Evolutionary conservation across 225 moss, liverwort and hornwort species (phyloP).

Genomic region (Antitrichia curtipendula): DNA sequence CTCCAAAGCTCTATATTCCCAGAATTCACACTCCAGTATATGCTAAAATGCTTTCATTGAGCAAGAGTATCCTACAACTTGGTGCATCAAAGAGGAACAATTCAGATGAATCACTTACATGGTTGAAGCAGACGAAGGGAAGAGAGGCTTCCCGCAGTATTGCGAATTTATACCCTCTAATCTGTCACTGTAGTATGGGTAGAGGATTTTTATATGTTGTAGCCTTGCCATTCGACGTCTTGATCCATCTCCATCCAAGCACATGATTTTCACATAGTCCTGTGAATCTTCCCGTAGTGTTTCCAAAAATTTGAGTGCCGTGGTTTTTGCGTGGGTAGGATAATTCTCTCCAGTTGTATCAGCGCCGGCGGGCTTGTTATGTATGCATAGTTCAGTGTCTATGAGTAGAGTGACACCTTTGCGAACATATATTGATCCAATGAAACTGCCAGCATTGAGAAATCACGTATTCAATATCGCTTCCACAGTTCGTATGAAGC

Average conservation of each 20-base stretch:
- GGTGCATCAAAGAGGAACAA: not conserved
- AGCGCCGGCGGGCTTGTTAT: not conserved
- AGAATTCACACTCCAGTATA: not conserved
- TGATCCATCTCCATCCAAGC: not conserved
- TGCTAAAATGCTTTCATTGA: not conserved
- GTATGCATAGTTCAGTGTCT: not conserved
- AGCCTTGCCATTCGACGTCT: not conserved
- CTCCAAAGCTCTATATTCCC: not conserved
- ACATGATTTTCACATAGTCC: not conserved
- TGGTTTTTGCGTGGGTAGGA: not conserved
- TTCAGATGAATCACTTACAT: not conserved
- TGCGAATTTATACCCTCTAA: not conserved
- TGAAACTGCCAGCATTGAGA: not conserved
- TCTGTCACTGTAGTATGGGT: not conserved
- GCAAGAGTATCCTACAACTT: not conserved
- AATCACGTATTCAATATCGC: not conserved
- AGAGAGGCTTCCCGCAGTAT: not conserved
- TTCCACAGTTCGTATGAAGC: not conserved
- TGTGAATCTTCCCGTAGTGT: not conserved
- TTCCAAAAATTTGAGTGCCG: not conserved
- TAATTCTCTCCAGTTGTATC: not conserved
- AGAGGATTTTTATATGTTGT: not conserved
- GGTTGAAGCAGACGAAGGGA: not conserved
- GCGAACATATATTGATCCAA: not conserved
- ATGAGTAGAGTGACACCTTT: not conserved